A percentile compares a stretch with the other conserved stretches of the same genome.
These are phyloP conservation scores for Rhodotorula sp. DNA, from an alignment of 1,284 basidiomycete species.

Conservation along the genomic window DNA sequence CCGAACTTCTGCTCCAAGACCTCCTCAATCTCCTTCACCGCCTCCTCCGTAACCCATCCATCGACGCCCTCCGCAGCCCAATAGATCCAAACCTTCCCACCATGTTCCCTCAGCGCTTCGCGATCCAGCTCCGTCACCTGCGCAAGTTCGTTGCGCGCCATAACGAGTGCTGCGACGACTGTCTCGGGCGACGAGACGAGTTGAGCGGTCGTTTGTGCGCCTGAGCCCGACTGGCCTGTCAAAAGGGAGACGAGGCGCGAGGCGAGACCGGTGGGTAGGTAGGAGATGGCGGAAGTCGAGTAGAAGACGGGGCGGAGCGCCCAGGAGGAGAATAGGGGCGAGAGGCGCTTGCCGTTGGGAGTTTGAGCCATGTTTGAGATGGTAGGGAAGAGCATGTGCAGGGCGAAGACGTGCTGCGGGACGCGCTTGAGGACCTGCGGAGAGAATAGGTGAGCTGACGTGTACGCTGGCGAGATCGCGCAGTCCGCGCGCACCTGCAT, in stretches of 20 bases:
- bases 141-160: conserved; percentile 34
- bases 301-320: conserved; percentile 29
- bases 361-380: conserved; percentile 36
- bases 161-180: conserved; percentile 31
- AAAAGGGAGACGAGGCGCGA: conserved; percentile 23
- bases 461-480: too few species aligned
- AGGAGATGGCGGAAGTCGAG: conserved; percentile 31
- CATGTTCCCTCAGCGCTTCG: conserved; percentile 1
- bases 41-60: conserved; percentile 31
- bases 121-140: conserved; percentile 23
- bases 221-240: conserved; percentile 16
- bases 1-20: conserved; percentile 18
- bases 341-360: conserved; percentile 32
- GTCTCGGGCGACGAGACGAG: conserved; percentile 30
- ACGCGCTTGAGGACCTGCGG: conserved; percentile 19
- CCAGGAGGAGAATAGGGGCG: conserved; percentile 29
- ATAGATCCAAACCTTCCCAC: conserved; percentile 27
- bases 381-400: conserved; percentile 37
- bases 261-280: conserved; percentile 20
- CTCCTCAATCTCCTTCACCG: conserved; percentile 27
- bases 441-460: neutral
- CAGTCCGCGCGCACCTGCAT: conserved; percentile 18
- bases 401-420: conserved; percentile 7
- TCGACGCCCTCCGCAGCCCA: conserved; percentile 27
- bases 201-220: conserved; percentile 7